phyloP scores from a whole-genome alignment of 2,329 filamentous ascomycete genomes.

The Phyllosticta capitalensis region DNA sequence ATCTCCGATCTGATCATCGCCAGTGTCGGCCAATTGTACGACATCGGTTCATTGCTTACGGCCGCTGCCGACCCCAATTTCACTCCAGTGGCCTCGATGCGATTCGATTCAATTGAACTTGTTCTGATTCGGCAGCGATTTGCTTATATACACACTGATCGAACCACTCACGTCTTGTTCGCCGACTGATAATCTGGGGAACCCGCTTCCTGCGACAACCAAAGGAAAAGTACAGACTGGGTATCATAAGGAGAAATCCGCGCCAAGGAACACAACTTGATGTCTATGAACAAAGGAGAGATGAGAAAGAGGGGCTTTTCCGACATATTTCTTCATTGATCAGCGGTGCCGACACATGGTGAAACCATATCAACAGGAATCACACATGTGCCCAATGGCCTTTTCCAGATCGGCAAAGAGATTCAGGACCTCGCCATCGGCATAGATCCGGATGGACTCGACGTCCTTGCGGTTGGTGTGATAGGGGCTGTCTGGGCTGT shows the following conservation, averaged over 20 bases:
- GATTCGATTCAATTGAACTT: neutral
- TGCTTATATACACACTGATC: neutral
- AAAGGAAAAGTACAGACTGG: neutral
- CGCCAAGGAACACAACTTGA: neutral
- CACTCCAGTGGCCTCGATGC: neutral
- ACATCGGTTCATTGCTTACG: neutral
- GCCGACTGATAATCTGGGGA: neutral
- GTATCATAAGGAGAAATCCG: neutral
- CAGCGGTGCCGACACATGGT: neutral
- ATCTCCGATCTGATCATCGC: neutral
- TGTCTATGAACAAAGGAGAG: neutral
- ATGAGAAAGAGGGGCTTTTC: neutral
- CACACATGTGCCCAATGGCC: slow-evolving; percentile 34
- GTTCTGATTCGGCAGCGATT: neutral
- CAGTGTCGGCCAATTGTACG: neutral
- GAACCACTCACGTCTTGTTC: neutral
- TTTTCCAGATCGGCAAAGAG: slow-evolving; percentile 34
- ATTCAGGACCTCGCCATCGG: slow-evolving; percentile 32
- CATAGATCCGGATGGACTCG: slow-evolving; percentile 35
- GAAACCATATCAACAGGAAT: slow-evolving; percentile 11
- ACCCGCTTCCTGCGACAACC: neutral
- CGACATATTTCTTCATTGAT: neutral
- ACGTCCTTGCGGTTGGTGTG: slow-evolving; percentile 28
- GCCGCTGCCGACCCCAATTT: neutral
- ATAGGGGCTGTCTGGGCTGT: slow-evolving; percentile 26